Conservation (phyloP, 441 rosid species). For the Syzygium malaccense region DNA sequence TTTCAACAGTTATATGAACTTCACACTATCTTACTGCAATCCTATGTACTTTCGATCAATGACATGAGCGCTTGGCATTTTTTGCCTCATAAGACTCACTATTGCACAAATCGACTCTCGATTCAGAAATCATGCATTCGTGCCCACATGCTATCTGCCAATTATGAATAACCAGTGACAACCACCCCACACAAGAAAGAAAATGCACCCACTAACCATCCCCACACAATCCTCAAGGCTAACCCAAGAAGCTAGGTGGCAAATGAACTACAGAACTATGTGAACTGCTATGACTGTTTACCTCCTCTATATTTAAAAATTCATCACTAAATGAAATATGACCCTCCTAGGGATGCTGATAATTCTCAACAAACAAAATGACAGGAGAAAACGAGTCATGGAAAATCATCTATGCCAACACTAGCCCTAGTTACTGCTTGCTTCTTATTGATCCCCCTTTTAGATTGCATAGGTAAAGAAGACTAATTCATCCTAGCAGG, state of each 20-base stretch:
- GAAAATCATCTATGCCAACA: not conserved
- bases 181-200: not conserved
- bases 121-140: not conserved
- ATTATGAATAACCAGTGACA: not conserved
- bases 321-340: not conserved
- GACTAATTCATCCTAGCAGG: not conserved
- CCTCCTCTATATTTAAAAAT: not conserved
- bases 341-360: not conserved
- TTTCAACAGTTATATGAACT: constrained; percentile 31
- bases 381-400: not conserved
- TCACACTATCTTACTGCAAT: constrained; percentile 1
- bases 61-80: not conserved
- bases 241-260: not conserved
- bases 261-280: not conserved
- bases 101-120: not conserved
- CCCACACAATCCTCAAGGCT: not conserved
- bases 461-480: not conserved
- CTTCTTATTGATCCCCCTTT: not conserved
- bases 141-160: not conserved
- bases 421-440: not conserved
- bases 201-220: not conserved
- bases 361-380: not conserved
- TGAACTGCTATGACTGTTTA: not conserved
- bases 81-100: not conserved
- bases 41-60: not conserved